Evolutionary conservation across 768 basidiomycete genomes (phyloP).

Genomic region (Termitomyces titanicus): DNA sequence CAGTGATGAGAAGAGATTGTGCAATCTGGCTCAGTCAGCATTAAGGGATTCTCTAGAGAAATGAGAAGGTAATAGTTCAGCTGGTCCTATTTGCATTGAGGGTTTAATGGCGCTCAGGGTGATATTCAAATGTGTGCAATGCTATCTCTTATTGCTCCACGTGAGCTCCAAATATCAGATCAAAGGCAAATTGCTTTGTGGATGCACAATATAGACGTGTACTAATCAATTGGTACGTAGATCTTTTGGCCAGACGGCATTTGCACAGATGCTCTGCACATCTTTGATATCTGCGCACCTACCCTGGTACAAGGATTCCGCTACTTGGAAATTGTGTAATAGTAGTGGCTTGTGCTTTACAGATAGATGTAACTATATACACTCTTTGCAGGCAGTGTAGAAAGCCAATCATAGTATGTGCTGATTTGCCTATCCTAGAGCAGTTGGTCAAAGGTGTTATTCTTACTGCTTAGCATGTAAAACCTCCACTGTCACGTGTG

Average conservation of each 20-base stretch:
- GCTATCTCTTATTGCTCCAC: constrained; percentile 56
- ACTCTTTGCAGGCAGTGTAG: constrained; percentile 66
- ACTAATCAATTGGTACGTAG: constrained; percentile 33
- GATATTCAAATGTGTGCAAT: constrained; percentile 81
- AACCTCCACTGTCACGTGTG: constrained; percentile 43
- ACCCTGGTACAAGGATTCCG: constrained; percentile 44
- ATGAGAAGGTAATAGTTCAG: constrained; percentile 48
- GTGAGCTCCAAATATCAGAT: constrained; percentile 50
- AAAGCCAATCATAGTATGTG: constrained; percentile 51
- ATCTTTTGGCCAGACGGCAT: constrained; percentile 57
- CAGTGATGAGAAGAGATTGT: constrained; percentile 47
- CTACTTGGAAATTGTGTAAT: background rate
- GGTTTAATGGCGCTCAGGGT: constrained; percentile 42
- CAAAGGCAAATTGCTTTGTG: constrained; percentile 49
- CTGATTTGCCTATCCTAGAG: constrained; percentile 26
- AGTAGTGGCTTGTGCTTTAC: background rate
- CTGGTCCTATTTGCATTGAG: background rate
- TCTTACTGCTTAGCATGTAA: constrained; percentile 59
- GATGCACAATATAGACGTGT: constrained; percentile 24
- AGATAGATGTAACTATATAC: constrained; percentile 74
- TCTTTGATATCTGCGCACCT: constrained; percentile 46
- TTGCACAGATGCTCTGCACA: constrained; percentile 70
- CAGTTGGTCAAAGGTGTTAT: constrained; percentile 36
- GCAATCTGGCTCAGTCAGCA: constrained; percentile 54
- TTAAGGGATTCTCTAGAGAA: constrained; percentile 53